These are phyloP conservation scores for Alnus glutinosa DNA, from an alignment of 306 rosid species.

Conservation along the genomic window DNA sequence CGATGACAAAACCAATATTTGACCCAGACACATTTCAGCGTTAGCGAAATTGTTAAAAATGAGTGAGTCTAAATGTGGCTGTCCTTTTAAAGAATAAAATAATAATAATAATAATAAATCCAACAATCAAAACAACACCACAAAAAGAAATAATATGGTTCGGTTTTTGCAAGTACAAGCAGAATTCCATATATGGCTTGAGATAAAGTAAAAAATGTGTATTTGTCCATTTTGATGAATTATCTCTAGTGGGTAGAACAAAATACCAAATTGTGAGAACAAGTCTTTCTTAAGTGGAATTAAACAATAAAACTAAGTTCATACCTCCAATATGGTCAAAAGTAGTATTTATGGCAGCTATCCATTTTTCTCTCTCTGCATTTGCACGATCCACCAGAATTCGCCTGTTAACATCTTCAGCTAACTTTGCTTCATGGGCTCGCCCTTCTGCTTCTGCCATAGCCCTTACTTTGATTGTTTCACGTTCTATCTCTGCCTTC, in stretches of 20 bases:
- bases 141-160: background rate
- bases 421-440: slow-evolving; percentile 85
- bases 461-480: slow-evolving; percentile 83
- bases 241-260: background rate
- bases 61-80: background rate
- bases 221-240: background rate
- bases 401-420: slow-evolving; percentile 90
- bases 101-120: too few species aligned
- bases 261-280: background rate
- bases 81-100: background rate
- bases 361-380: slow-evolving; percentile 95
- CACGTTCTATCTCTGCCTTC: slow-evolving; percentile 93
- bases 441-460: slow-evolving; percentile 97
- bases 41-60: background rate
- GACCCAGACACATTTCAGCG: background rate
- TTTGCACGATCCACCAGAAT: slow-evolving; percentile 77
- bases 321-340: slow-evolving; percentile 98
- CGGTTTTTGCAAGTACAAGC: background rate
- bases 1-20: background rate
- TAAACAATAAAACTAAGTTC: slow-evolving; percentile 9
- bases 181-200: background rate
- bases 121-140: background rate
- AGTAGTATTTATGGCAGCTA: slow-evolving; percentile 92
- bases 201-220: background rate
- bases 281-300: background rate